Conservation (phyloP, 202 grass and related monocot genomes). For the Schoenoplectus triqueter region DNA sequence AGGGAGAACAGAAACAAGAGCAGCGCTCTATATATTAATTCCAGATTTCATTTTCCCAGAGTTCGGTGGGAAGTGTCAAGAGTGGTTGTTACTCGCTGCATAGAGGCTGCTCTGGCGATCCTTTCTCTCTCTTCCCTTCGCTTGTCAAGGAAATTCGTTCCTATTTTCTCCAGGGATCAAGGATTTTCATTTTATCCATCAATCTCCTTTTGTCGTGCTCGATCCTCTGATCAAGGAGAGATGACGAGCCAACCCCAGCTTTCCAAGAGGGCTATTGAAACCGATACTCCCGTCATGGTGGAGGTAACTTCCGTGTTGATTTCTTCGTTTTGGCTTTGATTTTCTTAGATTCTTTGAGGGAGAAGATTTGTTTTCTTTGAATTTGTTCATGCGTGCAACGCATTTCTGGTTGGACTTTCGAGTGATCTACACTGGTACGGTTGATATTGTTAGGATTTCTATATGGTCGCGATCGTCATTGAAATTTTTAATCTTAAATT, state of each 20-base stretch:
- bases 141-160: background rate
- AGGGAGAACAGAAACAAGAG: background rate
- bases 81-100: background rate
- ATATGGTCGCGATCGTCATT: no score
- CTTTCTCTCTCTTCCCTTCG: background rate
- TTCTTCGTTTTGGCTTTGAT: constrained; percentile 30
- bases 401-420: background rate
- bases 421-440: background rate
- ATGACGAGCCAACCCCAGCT: constrained; percentile 70
- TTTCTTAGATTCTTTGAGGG: background rate
- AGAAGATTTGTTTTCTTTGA: background rate
- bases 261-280: constrained; percentile 71
- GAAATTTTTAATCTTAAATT: no score
- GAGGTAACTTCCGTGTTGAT: constrained; percentile 55
- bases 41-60: background rate
- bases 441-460: background rate
- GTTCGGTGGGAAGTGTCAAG: background rate
- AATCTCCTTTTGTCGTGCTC: background rate
- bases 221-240: constrained; percentile 18
- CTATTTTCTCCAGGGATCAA: background rate
- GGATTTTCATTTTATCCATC: background rate
- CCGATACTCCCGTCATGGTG: constrained; percentile 88
- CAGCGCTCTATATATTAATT: background rate
- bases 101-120: constrained; percentile 12
- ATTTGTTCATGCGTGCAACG: constrained; percentile 1